Evolutionary conservation across 2,329 filamentous ascomycete species (phyloP).

Genomic region (Moelleriella libera): DNA sequence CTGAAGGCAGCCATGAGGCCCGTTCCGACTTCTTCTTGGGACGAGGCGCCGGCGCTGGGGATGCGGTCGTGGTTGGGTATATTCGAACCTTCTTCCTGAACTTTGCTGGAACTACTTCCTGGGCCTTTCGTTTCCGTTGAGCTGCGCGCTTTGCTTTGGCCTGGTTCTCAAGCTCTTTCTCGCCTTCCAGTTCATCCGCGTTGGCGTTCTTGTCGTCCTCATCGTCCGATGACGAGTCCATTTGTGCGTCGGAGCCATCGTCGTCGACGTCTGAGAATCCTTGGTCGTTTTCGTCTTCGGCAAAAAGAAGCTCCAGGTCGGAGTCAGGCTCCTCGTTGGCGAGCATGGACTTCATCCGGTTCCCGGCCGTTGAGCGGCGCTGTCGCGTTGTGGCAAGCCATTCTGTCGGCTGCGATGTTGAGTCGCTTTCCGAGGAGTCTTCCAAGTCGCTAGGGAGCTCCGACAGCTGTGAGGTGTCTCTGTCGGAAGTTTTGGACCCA

Average conservation of each 20-base stretch:
- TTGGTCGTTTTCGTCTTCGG: conserved; percentile 54
- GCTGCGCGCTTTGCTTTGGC: conserved; percentile 53
- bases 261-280: conserved; percentile 57
- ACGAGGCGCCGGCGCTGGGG: conserved; percentile 25
- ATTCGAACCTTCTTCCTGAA: conserved; percentile 69
- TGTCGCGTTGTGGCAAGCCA: conserved; percentile 61
- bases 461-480: conserved; percentile 18
- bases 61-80: conserved; percentile 29
- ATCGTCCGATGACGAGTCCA: conserved; percentile 75
- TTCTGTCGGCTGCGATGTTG: conserved; percentile 32
- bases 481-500: conserved; percentile 15
- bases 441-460: conserved; percentile 10
- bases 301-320: conserved; percentile 62
- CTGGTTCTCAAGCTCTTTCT: conserved; percentile 70
- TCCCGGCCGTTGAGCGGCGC: conserved; percentile 70
- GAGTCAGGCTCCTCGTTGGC: conserved; percentile 58
- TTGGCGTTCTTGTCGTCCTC: conserved; percentile 53
- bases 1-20: conserved; percentile 41
- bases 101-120: conserved; percentile 56
- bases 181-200: conserved; percentile 64
- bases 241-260: conserved; percentile 60
- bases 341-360: conserved; percentile 66
- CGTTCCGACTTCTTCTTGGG: conserved; percentile 48
- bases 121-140: conserved; percentile 67
- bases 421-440: conserved; percentile 21